Conservation (phyloP, 2,329 filamentous ascomycete species). For the Paecilomyces formosus region DNA sequence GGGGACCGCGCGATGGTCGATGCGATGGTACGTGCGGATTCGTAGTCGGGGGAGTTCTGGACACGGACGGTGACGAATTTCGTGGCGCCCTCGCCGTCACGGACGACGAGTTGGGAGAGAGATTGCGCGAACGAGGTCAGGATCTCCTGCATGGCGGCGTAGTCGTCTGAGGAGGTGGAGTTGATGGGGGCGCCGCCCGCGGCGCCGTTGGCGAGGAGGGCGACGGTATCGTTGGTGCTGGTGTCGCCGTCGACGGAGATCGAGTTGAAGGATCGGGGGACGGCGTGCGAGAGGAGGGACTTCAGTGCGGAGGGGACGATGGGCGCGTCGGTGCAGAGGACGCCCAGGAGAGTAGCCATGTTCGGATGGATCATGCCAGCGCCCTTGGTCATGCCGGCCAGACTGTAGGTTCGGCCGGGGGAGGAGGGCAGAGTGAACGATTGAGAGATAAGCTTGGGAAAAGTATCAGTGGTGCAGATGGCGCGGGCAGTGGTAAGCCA, state of each 20-base stretch:
- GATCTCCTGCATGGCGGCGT: conserved; percentile 60
- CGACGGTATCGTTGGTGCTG: conserved; percentile 93
- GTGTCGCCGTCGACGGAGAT: conserved; percentile 97
- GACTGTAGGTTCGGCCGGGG: conserved; percentile 65
- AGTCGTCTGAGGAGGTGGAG: conserved; percentile 51
- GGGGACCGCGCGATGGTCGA: conserved; percentile 84
- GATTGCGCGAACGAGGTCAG: conserved; percentile 73
- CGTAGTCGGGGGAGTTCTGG: conserved; percentile 60
- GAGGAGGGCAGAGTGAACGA: conserved; percentile 79
- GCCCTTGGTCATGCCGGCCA: conserved; percentile 95
- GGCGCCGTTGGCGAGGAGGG: conserved; percentile 89
- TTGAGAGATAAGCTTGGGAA: conserved; percentile 86
- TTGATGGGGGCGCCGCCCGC: conserved; percentile 64
- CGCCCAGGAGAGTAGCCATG: conserved; percentile 90
- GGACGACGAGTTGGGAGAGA: conserved; percentile 85
- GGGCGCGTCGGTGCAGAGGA: conserved; percentile 86
- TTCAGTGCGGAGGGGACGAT: conserved; percentile 62
- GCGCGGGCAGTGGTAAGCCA: conserved; percentile 83
- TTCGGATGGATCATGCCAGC: conserved; percentile 99
- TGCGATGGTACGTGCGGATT: conserved; percentile 70
- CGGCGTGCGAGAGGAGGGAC: conserved; percentile 62
- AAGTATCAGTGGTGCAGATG: conserved; percentile 97
- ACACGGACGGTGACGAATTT: conserved; percentile 96
- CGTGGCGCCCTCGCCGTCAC: conserved; percentile 93
- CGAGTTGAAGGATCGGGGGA: conserved; percentile 85